Evolutionary conservation across 2,329 filamentous ascomycete species (phyloP), one percentile per base, ranked within the genome.

Genomic region (Ascosphaera acerosa): DNA sequence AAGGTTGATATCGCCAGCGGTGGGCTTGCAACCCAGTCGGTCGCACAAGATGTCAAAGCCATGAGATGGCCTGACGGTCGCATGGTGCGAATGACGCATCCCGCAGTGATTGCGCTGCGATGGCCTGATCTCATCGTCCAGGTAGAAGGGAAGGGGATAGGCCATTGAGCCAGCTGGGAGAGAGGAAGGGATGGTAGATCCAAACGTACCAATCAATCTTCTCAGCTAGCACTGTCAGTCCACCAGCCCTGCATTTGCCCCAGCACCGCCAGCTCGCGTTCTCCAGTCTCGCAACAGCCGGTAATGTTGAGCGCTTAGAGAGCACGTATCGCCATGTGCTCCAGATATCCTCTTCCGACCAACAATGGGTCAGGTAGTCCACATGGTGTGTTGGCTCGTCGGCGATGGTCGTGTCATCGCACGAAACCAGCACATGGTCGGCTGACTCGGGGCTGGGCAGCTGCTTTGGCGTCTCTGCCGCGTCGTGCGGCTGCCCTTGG

Each of bases 191-290:
- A 30, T 10, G 17, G 17, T 27, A 28, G 32, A 12, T 10, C 22
- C 31, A 15, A 17, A 60, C 70, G 44, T 54, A 90, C 84, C 87
- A 97, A 53, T 94, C 91, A 34, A 97, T 59, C 2, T 74, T 77
- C 51, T 92, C 82, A 3, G 87, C 81, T 5, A 80, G 81, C 15
- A 94, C 70, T 0, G 84, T 94, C 47, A 70, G 73, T 30, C 94
- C 59, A 25, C 75, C 69, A 50, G 89, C 75, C 53, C 90, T 90
- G 30, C 76, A 64, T 53, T 94, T 94, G 48, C 78, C 76, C 87
- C 87, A 94, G 1, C 81, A 87, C 47, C 87, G 66, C 87, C 87
- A 97, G 0, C 81, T 91, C 3, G 87, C 87, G 51, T 97, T 94
- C 51, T 94, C 87, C 18, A 94, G 54, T 31, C 87, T 64, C 19